Base-by-base conservation (phyloP, 805 yeast species). In the Lachancea quebecensis region DNA sequence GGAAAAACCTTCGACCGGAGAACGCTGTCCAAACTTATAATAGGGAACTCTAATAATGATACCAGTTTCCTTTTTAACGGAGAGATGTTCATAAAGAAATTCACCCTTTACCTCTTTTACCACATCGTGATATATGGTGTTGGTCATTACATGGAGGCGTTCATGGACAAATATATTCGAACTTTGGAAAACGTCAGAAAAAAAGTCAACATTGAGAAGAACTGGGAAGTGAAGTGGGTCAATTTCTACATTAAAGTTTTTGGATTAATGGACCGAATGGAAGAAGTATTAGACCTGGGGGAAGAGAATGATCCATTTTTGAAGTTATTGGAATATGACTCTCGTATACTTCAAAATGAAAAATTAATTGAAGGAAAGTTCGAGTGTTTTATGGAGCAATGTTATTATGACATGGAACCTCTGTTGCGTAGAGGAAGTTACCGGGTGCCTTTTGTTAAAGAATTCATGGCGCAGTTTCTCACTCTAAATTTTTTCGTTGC, bases 171-270 rank as follows among this genome's bases (percentile, higher is more conserved):
- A 42, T 53, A 53, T 25, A 53, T 53, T 17, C 38, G 48, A 18
- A 51, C 50, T 10, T 29, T 53, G 43, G 57, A 53, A 37, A 38
- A 39, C 21, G 40, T 53, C 12, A 44, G 57, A 41, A 53, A 53
- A 18, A 53, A 53, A 42, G 49, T 53, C 16, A 51, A 53, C 40
- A 48, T 53, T 31, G 57, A 53, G n/a, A 51, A 50, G 32, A 53
- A 53, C 27, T 53, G 57, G 57, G 57, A 53, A 36, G 50, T 53
- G 10, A 51, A 48, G 33, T 51, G 55, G 55, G 53, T 50, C 14
- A 53, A 53, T 27, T 53, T 53, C 42, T 53, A 53, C 31, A 45
- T 53, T 33, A 49, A 53, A 18, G 36, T 53, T 18, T 45, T 50
- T 39, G 52, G 51, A 35, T 31, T 53, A 25, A 47, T 53, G 15